These are phyloP conservation scores for Amanita subjunquillea DNA, from an alignment of 768 basidiomycete genomes.

Conservation along the genomic window DNA sequence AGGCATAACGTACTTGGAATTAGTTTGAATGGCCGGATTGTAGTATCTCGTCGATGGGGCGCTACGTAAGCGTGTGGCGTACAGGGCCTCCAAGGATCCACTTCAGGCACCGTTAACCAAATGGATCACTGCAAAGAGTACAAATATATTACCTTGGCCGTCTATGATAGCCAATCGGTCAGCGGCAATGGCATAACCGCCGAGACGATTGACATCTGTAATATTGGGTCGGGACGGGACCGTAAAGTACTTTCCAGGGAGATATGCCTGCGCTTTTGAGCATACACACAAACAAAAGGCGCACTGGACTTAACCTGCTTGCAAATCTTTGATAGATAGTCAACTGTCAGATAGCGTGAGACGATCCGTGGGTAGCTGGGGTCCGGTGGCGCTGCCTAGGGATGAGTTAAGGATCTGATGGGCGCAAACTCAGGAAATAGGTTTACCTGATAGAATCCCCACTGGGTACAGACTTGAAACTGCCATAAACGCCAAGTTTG, in stretches of 20 bases:
- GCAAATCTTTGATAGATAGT: conserved; percentile 27
- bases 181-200: conserved; percentile 71
- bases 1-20: conserved; percentile 56
- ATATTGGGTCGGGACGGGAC: conserved; percentile 74
- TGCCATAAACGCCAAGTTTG: conserved; percentile 82
- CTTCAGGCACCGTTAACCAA: conserved; percentile 21
- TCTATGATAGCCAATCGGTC: conserved; percentile 85
- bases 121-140: not conserved
- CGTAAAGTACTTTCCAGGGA: conserved; percentile 62
- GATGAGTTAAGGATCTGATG: not conserved
- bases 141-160: conserved; percentile 49
- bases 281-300: not conserved
- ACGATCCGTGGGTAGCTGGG: conserved; percentile 64
- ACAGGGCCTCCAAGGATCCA: conserved; percentile 86
- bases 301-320: conserved; percentile 15
- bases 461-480: conserved; percentile 91
- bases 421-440: not conserved
- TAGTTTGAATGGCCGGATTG: conserved; percentile 72
- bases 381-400: conserved; percentile 69
- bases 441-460: conserved; percentile 83
- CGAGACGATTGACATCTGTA: conserved; percentile 70
- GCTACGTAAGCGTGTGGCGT: conserved; percentile 78
- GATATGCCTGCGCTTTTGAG: conserved; percentile 46
- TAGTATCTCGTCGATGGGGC: conserved; percentile 55
- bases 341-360: conserved; percentile 55